Evolutionary conservation across 768 basidiomycete genomes (phyloP), one percentile per base, ranked within the genome.

Genomic region (Favolaschia claudopus): DNA sequence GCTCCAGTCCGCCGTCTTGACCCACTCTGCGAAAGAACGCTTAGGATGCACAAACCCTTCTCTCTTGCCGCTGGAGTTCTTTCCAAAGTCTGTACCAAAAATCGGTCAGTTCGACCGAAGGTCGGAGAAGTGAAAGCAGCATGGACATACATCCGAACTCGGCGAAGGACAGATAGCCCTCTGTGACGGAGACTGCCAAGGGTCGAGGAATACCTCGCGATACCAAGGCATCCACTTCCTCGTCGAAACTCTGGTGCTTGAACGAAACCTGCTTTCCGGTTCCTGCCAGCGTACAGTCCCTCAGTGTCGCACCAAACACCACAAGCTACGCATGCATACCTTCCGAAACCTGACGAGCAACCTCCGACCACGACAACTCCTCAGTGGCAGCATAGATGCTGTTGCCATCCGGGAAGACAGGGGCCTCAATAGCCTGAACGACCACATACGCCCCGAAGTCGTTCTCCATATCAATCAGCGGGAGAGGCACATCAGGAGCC

Each of bases 111-210:
- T 19, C 14, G 8, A 20, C 17, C 14, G 17, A 19, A 36, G 15
- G 3, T 7, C 7, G 20, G 15, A 5, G 27, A 43, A 34, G 9
- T 6, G 33, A 33, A 22, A 17, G n/a, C n/a, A n/a, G n/a, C n/a
- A n/a, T 5, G 0, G 8, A 31, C 53, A 29, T 4, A 46, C 53
- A 55, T 46, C 53, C 53, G 46, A 27, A 37, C 28, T 55, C 53
- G 22, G 37, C 33, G 7, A 6, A 29, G 15, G 24, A 7, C 13
- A 8, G 34, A 20, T 20, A 55, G 7, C 5, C 1, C 1, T 55
- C 53, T 0, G 13, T 15, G 27, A 46, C n/a, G 25, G 34, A 42
- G 17, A 29, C 25, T 13, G 32, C 44, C 4, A 55, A 36, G 20
- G 36, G 33, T 3, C 25, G 34, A 13, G 53, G 43, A 4, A 55